Base-by-base conservation (phyloP, 805 yeast genomes). In the Wickerhamiella cacticola region DNA sequence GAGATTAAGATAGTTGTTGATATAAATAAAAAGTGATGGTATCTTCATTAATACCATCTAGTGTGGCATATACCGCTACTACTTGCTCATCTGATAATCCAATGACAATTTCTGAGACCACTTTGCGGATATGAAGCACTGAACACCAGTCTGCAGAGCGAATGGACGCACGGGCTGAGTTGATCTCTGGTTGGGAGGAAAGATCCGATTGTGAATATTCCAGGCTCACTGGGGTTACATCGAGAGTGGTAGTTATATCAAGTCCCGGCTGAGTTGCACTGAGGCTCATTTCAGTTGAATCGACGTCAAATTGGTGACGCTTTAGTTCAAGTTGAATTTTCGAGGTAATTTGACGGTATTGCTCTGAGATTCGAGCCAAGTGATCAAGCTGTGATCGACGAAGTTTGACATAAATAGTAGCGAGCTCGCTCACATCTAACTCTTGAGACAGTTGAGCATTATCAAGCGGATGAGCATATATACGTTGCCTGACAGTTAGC, bases 401-500 rank as follows among this genome's bases (percentile, higher is more conserved):
- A 10, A 51, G 62, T 53, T 46, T 63, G 22, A 53, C 71, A 69
- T 70, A 83, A 67, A 59, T 80, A 10, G 36, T 31, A 68, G 35
- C 80, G 63, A 55, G 78, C 76, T 45, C 79, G 71, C 46, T 66
- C 65, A 39, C 69, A 68, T 40, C 79, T 63, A 55, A 71, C 74
- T 69, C 65, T 8, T 76, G 66, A 43, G 70, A 58, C 12, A 70
- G 70, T 48, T 76, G 79, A 50, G 73, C 76, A 13, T 70, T 73
- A 52, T 68, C 69, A 50, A 77, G 73, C 48, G 82, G 57, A 54
- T 78, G 68, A 5, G 1, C 83, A 83, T 0, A 94, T 89, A 88
- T 74, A 45, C 62, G 57, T 43, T 65, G 69, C 22, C 55, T 50
- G 1, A 66, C 58, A 19, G 52, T 51, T 24, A 58, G 56, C 5